Evolutionary conservation across 192 early-diverging fungal species (phyloP), one percentile per base, ranked within the genome.

Genomic region (Phlyctochytrium planicorne): DNA sequence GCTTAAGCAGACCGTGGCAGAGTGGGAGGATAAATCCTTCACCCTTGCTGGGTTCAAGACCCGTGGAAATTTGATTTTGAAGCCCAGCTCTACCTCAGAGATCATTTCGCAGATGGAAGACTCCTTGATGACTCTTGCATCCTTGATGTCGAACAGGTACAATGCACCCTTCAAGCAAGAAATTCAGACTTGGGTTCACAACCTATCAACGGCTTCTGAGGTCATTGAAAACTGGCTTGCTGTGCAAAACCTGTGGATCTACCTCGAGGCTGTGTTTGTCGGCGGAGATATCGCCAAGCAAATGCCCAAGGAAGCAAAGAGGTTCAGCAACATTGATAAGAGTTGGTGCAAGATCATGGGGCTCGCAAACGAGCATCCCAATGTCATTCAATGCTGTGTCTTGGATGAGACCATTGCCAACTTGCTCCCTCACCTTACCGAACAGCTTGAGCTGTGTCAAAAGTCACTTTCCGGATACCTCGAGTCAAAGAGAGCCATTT

Each of bases 211-310:
- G n/a, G 84, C 86, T 4, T 85, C 86, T 0, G 86, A 87, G 64
- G 84, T 87, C 31, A 87, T 87, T 52, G 86, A 87, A 66, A 85
- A 87, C 37, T 87, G 86, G 86, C 71, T 87, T 20, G 78, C 80
- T 4, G 84, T 87, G 32, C 86, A 87, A 52, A 87, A 87, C 63
- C 62, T 87, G 71, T 87, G 86, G 86, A 87, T 87, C 65, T 87
- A 87, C 57, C 69, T 87, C 2, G 86, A 87, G 65, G 86, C 86
- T 60, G 86, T 87, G 2, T 87, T 87, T 62, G 86, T 87, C 27
- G 86, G 86, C 29, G 86, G 86, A 57, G 86, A 87, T 73, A 87
- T 87, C 64, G 86, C 86, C 30, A 87, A 87, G 64, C 86, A 87
- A 60, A 87, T 87, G 84, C 86, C 86, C 31, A 85, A 87, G 64